phyloP scores from a whole-genome alignment of 371 early-diverging fungal genomes.

The Mortierella sp. region DNA sequence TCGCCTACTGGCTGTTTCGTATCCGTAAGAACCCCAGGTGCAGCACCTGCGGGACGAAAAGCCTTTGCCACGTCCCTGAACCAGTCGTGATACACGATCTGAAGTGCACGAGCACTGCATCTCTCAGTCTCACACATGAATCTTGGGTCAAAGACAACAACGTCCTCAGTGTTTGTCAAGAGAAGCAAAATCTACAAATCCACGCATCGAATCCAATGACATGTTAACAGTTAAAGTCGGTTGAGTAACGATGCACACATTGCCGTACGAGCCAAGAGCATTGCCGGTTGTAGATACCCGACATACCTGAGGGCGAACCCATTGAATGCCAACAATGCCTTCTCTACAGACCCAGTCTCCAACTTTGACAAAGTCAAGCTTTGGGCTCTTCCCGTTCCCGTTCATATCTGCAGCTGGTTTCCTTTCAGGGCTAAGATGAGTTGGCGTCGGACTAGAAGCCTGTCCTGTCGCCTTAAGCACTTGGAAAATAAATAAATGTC shows the following conservation, averaged over 20 bases:
- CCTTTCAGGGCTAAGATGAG: constrained; percentile 43
- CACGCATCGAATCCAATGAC: background rate
- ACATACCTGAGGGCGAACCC: constrained; percentile 80
- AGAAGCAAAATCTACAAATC: constrained; percentile 68
- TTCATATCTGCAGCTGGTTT: constrained; percentile 9
- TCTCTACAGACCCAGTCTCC: constrained; percentile 75
- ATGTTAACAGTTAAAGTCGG: background rate
- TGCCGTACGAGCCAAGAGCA: too few relatives aligned
- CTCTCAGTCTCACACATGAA: constrained; percentile 74
- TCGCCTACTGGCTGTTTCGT: constrained; percentile 61
- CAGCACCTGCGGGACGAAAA: constrained; percentile 19
- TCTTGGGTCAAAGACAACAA: constrained; percentile 78
- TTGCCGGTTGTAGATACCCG: background rate
- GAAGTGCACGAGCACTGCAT: constrained; percentile 65
- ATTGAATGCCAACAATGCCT: constrained; percentile 80
- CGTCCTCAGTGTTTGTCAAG: constrained; percentile 75
- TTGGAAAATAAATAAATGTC: constrained; percentile 68
- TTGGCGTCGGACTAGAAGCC: constrained; percentile 14
- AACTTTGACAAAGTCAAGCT: constrained; percentile 66
- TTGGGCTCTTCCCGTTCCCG: constrained; percentile 34
- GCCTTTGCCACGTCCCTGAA: constrained; percentile 60
- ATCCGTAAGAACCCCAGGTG: constrained; percentile 10
- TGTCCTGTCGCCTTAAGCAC: constrained; percentile 54
- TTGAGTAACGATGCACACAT: background rate
- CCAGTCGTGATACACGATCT: constrained; percentile 77